Base-by-base conservation (phyloP, 257 asterid species). In the Linderniella brevidens region DNA sequence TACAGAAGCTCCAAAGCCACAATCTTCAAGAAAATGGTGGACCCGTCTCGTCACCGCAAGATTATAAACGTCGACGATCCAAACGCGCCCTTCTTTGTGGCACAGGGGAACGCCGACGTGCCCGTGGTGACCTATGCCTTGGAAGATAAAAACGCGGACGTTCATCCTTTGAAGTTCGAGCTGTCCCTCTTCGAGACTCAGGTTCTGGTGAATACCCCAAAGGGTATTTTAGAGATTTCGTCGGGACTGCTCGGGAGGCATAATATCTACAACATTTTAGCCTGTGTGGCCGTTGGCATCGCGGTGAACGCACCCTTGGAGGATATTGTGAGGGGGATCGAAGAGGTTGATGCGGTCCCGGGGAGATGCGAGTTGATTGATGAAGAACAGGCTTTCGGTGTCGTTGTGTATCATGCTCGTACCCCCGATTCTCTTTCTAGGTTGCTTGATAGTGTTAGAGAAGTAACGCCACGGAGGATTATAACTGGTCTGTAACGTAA, bases 241-340 rank as follows among this genome's bases (percentile, higher is more conserved):
- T 88, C 95, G 0, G 95, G 98, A 39, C 64, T 84, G 20, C 93
- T 88, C 11, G 95, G 94, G 53, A 76, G 93, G 80, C 93, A 78
- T 63, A 84, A 84, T 58, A 64, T 88, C 54, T 88, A 84, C 68
- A 88, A 74, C 67, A 80, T 88, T 60, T 90, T 88, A 50, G 92
- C 93, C 11, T 82, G 95, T 39, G 82, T 83, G 17, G 86, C 94
- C 8, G 81, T 84, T 46, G 95, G 98, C 11, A 76, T 88, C 58
- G 94, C 95, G 8, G 98, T 88, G 43, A 93, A 92, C 57, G 96
- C 96, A 12, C 95, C 94, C 44, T 68, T 88, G 74, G 94, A 84
- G 67, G 96, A 88, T 55, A 84, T 88, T 63, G 98, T 88, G 41
- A 79, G 87, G 68, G 98, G 98, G 63, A 69, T 88, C 44, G 96